phyloP scores from a whole-genome alignment of 179 eudicot species.

The Drosera spatulata region DNA sequence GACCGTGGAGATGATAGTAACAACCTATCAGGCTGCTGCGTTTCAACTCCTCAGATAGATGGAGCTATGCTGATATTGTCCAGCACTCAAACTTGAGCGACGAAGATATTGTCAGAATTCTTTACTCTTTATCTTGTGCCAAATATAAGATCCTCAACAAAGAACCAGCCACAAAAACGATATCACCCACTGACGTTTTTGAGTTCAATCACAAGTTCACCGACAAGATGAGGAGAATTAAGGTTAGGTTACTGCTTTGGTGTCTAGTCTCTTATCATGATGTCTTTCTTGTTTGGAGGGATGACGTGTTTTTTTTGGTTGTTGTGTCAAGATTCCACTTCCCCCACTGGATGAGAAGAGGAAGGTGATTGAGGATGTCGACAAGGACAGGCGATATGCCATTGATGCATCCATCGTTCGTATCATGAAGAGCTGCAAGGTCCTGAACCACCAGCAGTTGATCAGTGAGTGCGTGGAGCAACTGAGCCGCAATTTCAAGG shows the following conservation, averaged over 20 bases:
- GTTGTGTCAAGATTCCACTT: constrained; percentile 31
- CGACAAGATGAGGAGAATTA: constrained; percentile 50
- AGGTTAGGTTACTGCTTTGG: constrained; percentile 13
- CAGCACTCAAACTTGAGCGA: constrained; percentile 30
- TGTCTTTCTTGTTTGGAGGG: constrained; percentile 52
- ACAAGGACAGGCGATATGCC: constrained; percentile 40
- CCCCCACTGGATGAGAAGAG: constrained; percentile 45
- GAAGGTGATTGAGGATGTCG: constrained; percentile 45
- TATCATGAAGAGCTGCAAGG: constrained; percentile 41
- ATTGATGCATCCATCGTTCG: constrained; percentile 47
- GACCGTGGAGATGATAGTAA: constrained; percentile 42
- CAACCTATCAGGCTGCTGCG: constrained; percentile 61
- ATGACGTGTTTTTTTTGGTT: background rate
- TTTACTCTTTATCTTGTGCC: constrained; percentile 46
- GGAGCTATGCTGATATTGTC: constrained; percentile 41
- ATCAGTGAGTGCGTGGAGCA: constrained; percentile 62
- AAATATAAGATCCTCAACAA: constrained; percentile 42
- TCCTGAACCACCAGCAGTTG: constrained; percentile 44
- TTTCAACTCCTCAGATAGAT: constrained; percentile 33
- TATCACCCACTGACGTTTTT: constrained; percentile 30
- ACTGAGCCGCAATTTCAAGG: constrained; percentile 50
- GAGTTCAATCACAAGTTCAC: constrained; percentile 46
- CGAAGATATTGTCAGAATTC: constrained; percentile 38
- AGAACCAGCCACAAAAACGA: constrained; percentile 39
- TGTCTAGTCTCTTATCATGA: background rate